phyloP scores from a whole-genome alignment of 768 basidiomycete genomes.

The Mycena chlorophos region DNA sequence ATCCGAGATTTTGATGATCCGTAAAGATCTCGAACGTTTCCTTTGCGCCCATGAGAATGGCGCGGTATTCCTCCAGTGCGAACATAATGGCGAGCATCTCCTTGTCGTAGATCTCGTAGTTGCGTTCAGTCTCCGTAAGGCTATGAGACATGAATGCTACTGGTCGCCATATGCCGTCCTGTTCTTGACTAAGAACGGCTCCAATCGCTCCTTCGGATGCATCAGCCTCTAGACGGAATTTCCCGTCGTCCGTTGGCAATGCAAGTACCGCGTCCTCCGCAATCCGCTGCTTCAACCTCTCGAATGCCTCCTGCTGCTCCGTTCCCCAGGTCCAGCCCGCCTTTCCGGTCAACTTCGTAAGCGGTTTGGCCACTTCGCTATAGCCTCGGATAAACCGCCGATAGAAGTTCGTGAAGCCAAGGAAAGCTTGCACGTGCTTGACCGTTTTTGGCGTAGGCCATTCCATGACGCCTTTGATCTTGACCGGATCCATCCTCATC shows the following conservation, averaged over 20 bases:
- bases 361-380: conserved; percentile 22
- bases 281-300: not conserved
- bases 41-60: conserved; percentile 7
- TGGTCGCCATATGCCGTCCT: conserved; percentile 32
- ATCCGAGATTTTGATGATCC: conserved; percentile 17
- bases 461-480: conserved; percentile 29
- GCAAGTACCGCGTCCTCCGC: conserved; percentile 1
- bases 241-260: conserved; percentile 5
- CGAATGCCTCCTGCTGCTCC: not conserved
- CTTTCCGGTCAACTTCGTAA: not conserved
- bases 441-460: conserved; percentile 25
- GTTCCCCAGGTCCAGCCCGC: not conserved
- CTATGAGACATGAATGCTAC: conserved; percentile 40
- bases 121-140: conserved; percentile 35
- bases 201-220: conserved; percentile 25
- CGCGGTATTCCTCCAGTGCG: conserved; percentile 29
- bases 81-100: conserved; percentile 50
- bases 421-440: conserved; percentile 26
- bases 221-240: conserved; percentile 26
- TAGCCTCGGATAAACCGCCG: conserved; percentile 31
- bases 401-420: conserved; percentile 35
- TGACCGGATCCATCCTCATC: conserved; percentile 27
- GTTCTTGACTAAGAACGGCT: conserved; percentile 27
- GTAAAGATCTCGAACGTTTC: conserved; percentile 1
- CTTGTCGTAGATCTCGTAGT: conserved; percentile 48